phyloP scores from a whole-genome alignment of 1,284 basidiomycete species.

The Cronartium ribicola region DNA sequence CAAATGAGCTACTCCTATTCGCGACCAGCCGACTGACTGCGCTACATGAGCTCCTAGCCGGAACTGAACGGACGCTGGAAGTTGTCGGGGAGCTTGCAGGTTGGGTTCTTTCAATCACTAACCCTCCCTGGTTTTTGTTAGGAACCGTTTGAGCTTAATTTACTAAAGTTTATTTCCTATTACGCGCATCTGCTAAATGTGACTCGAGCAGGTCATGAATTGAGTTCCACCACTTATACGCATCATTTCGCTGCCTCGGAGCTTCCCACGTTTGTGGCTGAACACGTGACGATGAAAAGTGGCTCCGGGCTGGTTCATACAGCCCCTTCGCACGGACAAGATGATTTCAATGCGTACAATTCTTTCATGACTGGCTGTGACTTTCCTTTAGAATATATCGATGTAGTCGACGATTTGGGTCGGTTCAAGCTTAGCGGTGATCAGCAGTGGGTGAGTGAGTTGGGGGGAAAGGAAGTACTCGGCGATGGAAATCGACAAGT shows the following conservation, averaged over 20 bases:
- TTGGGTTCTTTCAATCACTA: slow-evolving; percentile 3
- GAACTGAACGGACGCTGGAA: background rate
- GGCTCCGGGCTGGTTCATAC: slow-evolving; percentile 97
- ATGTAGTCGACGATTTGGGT: slow-evolving; percentile 69
- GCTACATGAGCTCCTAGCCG: slow-evolving; percentile 9
- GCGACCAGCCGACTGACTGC: slow-evolving; percentile 30
- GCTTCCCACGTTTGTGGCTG: slow-evolving; percentile 55
- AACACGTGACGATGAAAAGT: slow-evolving; percentile 76
- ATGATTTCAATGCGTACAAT: slow-evolving; percentile 65
- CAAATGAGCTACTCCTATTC: slow-evolving; percentile 30
- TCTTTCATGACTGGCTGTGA: slow-evolving; percentile 52
- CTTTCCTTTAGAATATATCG: slow-evolving; percentile 7
- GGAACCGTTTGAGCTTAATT: too few species aligned
- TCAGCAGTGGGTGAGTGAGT: slow-evolving; percentile 52
- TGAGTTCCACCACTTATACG: slow-evolving; percentile 62
- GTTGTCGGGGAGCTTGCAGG: slow-evolving; percentile 28
- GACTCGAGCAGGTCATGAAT: slow-evolving; percentile 67
- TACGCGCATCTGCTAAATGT: slow-evolving; percentile 57
- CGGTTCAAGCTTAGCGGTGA: slow-evolving; percentile 62
- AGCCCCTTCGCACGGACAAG: slow-evolving; percentile 88
- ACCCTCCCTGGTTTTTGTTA: background rate
- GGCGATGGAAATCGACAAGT: slow-evolving; percentile 66
- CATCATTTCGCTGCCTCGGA: slow-evolving; percentile 56
- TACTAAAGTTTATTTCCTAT: background rate
- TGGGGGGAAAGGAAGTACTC: slow-evolving; percentile 71